phyloP scores from a whole-genome alignment of 345 rosid species.

The Camelina laxa region DNA sequence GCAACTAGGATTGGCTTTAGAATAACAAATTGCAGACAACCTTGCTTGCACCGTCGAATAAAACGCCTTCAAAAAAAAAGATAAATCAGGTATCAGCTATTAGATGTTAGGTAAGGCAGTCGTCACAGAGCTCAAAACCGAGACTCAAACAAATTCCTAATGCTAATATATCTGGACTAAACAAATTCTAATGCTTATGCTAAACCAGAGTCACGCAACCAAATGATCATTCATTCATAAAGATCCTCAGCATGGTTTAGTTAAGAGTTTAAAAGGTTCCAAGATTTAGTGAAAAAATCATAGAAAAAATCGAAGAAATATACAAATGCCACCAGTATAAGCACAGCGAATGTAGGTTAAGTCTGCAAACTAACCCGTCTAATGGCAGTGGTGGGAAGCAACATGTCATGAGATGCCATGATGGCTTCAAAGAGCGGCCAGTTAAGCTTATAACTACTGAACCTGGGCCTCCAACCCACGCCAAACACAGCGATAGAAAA shows the following conservation, averaged over 20 bases:
- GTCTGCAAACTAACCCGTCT: constrained; percentile 74
- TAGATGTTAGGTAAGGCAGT: constrained; percentile 27
- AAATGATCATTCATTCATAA: constrained; percentile 14
- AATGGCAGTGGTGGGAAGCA: constrained; percentile 84
- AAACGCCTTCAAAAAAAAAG: constrained; percentile 67
- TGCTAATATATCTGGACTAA: constrained; percentile 5
- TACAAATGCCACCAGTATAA: constrained; percentile 6
- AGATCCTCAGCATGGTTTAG: not conserved
- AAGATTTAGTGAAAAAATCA: not conserved
- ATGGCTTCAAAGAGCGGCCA: constrained; percentile 84
- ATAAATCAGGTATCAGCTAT: constrained; percentile 16
- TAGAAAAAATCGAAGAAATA: not conserved
- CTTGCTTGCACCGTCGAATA: constrained; percentile 97
- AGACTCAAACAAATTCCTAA: not conserved
- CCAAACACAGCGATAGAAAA: constrained; percentile 88
- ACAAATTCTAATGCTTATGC: not conserved
- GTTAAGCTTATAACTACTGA: constrained; percentile 89
- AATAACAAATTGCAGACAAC: constrained; percentile 97
- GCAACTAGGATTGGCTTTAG: constrained; percentile 92
- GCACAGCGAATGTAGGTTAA: constrained; percentile 4
- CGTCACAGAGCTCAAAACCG: not conserved
- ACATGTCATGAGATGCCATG: constrained; percentile 86
- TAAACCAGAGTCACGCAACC: constrained; percentile 12
- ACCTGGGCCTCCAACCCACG: constrained; percentile 99
- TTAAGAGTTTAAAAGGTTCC: not conserved